phyloP scores from a whole-genome alignment of 169 alveolate species.

The Plasmodium gallinaceum region DNA sequence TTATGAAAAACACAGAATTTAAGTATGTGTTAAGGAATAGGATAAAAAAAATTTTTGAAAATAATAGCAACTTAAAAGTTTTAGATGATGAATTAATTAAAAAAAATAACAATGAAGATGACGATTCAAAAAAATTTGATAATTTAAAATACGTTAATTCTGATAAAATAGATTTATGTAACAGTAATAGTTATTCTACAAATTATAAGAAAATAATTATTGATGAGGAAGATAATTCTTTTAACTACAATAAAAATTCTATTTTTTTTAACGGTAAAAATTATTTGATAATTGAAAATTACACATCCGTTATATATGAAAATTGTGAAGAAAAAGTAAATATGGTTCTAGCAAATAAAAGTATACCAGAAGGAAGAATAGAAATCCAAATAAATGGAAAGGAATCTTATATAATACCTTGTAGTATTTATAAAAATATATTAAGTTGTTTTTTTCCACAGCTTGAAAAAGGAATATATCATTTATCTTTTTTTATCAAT shows the following conservation, averaged over 20 bases:
- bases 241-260: not conserved
- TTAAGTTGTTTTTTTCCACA: constrained; percentile 67
- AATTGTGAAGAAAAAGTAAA: constrained; percentile 66
- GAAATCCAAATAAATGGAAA: constrained; percentile 69
- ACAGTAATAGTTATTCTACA: not conserved
- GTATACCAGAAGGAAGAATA: constrained; percentile 28
- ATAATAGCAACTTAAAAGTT: not conserved
- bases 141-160: not conserved
- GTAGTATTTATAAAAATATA: constrained; percentile 11
- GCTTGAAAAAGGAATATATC: constrained; percentile 43
- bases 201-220: not conserved
- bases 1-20: constrained; percentile 2
- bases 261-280: constrained; percentile 22
- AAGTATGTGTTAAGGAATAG: constrained; percentile 18
- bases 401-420: constrained; percentile 34
- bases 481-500: constrained; percentile 34
- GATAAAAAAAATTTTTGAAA: constrained; percentile 29
- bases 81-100: not conserved
- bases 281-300: constrained; percentile 47
- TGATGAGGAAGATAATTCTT: not conserved
- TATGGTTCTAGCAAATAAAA: constrained; percentile 21
- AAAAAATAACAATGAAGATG: not conserved
- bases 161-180: not conserved
- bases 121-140: not conserved
- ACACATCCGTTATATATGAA: constrained; percentile 70